Evolutionary conservation across 2,329 filamentous ascomycete species (phyloP).

Genomic region (Eutypella sp.): DNA sequence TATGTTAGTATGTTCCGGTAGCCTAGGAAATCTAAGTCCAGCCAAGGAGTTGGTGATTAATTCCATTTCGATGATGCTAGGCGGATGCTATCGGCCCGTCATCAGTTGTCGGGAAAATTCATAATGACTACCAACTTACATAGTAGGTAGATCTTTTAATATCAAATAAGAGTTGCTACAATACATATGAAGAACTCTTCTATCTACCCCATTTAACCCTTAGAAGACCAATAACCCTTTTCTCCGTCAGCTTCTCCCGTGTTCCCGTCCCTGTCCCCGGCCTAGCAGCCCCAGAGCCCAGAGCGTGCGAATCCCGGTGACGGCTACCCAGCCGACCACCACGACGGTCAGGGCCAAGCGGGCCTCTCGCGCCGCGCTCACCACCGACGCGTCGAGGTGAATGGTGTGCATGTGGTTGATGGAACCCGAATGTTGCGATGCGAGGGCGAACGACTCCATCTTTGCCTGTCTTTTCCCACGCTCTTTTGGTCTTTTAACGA

Average conservation of each 20-base stretch:
- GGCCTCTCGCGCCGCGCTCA: conserved; percentile 24
- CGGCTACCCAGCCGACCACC: conserved; percentile 28
- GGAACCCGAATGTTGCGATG: conserved; percentile 28
- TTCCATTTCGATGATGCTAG: background rate
- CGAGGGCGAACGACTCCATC: conserved; percentile 32
- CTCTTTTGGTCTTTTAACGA: no score
- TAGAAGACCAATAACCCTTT: no score
- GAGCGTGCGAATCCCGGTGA: conserved; percentile 23
- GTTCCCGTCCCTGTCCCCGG: conserved; percentile 2
- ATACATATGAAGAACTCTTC: no score
- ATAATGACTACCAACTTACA: no score
- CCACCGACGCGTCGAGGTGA: conserved; percentile 22
- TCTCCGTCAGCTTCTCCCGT: no score
- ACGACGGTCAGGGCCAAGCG: conserved; percentile 24
- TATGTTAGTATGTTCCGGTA: no score
- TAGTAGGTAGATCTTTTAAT: no score
- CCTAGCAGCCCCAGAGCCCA: conserved; percentile 1
- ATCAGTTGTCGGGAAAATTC: background rate
- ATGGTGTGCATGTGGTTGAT: conserved; percentile 29
- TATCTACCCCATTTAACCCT: no score
- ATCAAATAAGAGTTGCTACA: no score
- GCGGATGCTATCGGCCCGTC: background rate
- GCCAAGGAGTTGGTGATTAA: background rate
- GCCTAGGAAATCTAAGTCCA: no score
- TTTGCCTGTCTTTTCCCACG: no score